A percentile compares a stretch with the other conserved stretches of the same genome.
Evolutionary conservation across 2,329 filamentous ascomycete genomes (phyloP).

Genomic region (Passalora sequoiae): DNA sequence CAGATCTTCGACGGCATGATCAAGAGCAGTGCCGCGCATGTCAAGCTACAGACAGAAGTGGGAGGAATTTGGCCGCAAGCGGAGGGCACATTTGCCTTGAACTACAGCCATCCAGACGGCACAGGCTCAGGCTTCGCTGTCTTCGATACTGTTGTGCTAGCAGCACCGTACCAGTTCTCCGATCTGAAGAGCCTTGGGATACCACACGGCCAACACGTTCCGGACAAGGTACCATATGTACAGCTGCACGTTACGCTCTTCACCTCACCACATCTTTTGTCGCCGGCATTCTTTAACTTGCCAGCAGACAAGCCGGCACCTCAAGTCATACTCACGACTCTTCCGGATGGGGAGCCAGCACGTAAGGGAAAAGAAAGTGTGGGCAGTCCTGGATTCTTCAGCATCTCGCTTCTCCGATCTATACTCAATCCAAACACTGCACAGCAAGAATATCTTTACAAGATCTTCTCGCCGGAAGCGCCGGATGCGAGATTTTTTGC

Average conservation of each 20-base stretch:
- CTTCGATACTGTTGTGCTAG: constrained; percentile 64
- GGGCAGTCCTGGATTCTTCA: constrained; percentile 76
- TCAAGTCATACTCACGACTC: constrained; percentile 74
- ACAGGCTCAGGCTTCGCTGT: constrained; percentile 4
- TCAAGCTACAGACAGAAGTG: constrained; percentile 65
- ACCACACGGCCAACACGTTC: constrained; percentile 44
- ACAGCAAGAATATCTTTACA: constrained; percentile 55
- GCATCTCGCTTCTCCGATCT: constrained; percentile 67
- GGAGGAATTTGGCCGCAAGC: constrained; percentile 46
- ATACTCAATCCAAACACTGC: constrained; percentile 48
- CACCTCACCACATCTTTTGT: constrained; percentile 68
- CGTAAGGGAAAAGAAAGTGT: constrained; percentile 50
- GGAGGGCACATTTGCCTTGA: constrained; percentile 42
- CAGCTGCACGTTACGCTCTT: constrained; percentile 86
- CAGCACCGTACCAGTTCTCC: constrained; percentile 77
- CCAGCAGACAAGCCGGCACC: constrained; percentile 56
- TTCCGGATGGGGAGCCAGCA: constrained; percentile 56
- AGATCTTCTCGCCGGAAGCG: constrained; percentile 57
- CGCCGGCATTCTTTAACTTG: constrained; percentile 67
- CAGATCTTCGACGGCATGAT: constrained; percentile 85
- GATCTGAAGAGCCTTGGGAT: constrained; percentile 50
- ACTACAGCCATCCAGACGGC: constrained; percentile 27
- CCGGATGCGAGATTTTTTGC: constrained; percentile 46
- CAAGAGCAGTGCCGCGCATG: constrained; percentile 54
- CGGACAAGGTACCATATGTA: constrained; percentile 80